Evolutionary conservation across 169 alveolate species (phyloP), one percentile per base, ranked within the genome.

Genomic region (Plasmodium gallinaceum): DNA sequence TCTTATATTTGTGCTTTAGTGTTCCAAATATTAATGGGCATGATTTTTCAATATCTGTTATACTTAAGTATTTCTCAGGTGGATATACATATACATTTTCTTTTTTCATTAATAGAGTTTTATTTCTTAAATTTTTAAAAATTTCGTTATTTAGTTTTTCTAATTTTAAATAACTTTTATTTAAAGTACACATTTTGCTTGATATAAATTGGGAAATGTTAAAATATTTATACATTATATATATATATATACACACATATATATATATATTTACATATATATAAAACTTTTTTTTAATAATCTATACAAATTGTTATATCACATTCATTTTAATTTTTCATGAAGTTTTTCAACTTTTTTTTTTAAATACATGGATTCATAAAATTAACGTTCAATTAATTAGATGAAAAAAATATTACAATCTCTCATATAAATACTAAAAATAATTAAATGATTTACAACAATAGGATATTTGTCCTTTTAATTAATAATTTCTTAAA

Each of bases 1-100:
- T 78, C 42, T 64, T 78, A 60, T 48, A 64, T 26, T 78, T 78
- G 32, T 78, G 69, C 39, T 45, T 62, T 69, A 78, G 42, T 57
- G 32, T 62, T 24, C 45, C 22, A 48, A 64, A 51, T 39, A 76
- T 78, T 37, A 78, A 22, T 16, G 89, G 89, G 43, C 76, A 78
- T 10, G 78, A 10, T 32, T 64, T 78, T 57, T 78, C 89, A 32
- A 78, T 46, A 9, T 45, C 42, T 8, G 66, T 64, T 78, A 45
- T 22, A 58, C 45, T 12, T 65, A 78, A 78, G 12, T 65, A 64
- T 5, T 78, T 54, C n/a, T 26, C 60, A 0, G 70, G 54, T 10
- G 48, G 39, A 0, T 64, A 42, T 16, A 78, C 58, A 57, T 78
- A 57, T 6, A 66, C 32, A 8, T 48, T 52, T 22, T 78, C 76